Evolutionary conservation across 805 yeast genomes (phyloP), one percentile per base, ranked within the genome.

Genomic region (Suhomyces faveliae): DNA sequence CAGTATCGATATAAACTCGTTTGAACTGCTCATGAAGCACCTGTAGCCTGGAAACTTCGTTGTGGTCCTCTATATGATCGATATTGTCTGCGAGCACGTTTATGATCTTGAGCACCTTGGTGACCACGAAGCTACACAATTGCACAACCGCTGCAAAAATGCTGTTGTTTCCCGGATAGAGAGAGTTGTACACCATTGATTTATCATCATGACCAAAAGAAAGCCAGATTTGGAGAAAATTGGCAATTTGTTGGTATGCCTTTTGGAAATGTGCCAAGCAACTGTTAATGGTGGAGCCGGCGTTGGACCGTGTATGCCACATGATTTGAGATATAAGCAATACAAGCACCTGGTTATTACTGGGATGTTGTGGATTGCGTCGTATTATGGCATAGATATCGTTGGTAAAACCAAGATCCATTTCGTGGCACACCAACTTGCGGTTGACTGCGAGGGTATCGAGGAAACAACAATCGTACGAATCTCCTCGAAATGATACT

Each of bases 161-260:
- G 22, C 57, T 61, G 2, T 52, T 54, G 48, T 70, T 70, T 9
- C 67, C 65, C 4, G 59, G 45, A 48, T 59, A 44, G 7, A 61
- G 46, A 1, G 67, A 59, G 47, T 61, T 64, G 49, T 54, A 67
- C n/a, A 65, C 55, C 43, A 55, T 30, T 3, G 52, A 47, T 6
- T 27, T 27, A 1, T 17, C 22, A 10, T 52, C 51, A 8, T 20
- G 13, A 6, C 40, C 43, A 40, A 59, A 58, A 0, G 59, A 50
- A 1, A 64, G 39, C 68, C 68, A 64, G 2, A 40, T 17, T n/a
- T 33, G 24, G 21, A 20, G n/a, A 17, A 51, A 27, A n/a, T 25
- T 20, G 8, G 6, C 17, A 6, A 42, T 45, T 30, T 37, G 38
- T 4, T 27, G n/a, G 10, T 42, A 25, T 19, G 55, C 15, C 8